A percentile compares a stretch with the other conserved stretches of the same genome.
Evolutionary conservation across 2,329 filamentous ascomycete genomes (phyloP).

Genomic region (Sporothrix phasma): DNA sequence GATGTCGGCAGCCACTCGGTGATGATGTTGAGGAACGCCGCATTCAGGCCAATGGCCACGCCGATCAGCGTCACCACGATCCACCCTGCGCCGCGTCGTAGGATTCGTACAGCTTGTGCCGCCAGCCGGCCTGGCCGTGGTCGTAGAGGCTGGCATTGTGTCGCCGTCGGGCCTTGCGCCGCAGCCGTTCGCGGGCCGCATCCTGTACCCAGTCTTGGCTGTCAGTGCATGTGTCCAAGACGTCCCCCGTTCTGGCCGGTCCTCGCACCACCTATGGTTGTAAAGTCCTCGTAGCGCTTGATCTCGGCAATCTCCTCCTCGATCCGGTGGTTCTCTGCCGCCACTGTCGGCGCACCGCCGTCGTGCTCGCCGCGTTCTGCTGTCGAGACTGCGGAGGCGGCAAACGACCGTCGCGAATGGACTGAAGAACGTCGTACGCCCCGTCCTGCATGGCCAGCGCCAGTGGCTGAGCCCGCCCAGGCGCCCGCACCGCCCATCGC

Average conservation of each 20-base stretch:
- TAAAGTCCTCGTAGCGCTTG: constrained; percentile 98
- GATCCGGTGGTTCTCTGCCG: constrained; percentile 56
- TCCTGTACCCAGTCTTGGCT: constrained; percentile 85
- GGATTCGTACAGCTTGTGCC: constrained; percentile 68
- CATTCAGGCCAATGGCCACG: constrained; percentile 84
- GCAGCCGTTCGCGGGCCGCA: constrained; percentile 78
- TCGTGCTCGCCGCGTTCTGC: constrained; percentile 43
- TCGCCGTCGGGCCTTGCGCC: constrained; percentile 65
- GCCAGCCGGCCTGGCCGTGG: constrained; percentile 60
- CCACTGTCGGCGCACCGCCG: constrained; percentile 34
- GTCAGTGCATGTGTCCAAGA: constrained; percentile 22
- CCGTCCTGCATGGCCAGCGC: not conserved
- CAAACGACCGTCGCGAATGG: constrained; percentile 56
- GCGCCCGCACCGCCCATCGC: not conserved
- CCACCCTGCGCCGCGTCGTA: constrained; percentile 98
- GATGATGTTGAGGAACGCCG: constrained; percentile 85
- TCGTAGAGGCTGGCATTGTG: constrained; percentile 64
- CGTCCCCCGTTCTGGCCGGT: not conserved
- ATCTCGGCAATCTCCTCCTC: constrained; percentile 96
- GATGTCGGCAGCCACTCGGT: constrained; percentile 94
- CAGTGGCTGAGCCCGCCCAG: too few species aligned
- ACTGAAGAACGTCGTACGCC: constrained; percentile 43
- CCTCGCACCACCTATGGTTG: constrained; percentile 61
- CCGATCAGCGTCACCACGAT: constrained; percentile 93
- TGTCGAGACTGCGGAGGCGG: constrained; percentile 54